phyloP scores from a whole-genome alignment of 176 grass and related monocot genomes.

The Oryza longistaminata region DNA sequence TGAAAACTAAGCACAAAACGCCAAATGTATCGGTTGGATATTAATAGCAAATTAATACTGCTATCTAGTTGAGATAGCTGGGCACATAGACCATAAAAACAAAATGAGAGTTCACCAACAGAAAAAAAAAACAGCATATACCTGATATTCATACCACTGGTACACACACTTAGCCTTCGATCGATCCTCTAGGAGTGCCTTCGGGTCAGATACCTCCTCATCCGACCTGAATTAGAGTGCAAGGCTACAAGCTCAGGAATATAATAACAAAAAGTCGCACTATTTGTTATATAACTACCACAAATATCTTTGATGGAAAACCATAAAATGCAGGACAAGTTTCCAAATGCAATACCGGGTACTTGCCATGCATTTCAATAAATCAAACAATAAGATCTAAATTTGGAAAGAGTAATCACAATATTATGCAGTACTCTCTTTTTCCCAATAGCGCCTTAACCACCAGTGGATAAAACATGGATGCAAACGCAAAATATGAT shows the following conservation, averaged over 20 bases:
- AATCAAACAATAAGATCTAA: neutral
- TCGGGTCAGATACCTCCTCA: constrained; percentile 76
- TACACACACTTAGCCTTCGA: constrained; percentile 78
- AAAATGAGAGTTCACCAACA: neutral
- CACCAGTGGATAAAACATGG: neutral
- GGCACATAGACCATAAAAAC: neutral
- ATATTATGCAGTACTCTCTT: neutral
- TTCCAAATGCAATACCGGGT: neutral
- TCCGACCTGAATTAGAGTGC: constrained; percentile 62
- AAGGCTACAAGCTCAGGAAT: neutral
- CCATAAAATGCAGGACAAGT: neutral
- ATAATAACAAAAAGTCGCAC: neutral
- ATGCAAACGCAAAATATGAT: neutral
- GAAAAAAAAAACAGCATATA: constrained; percentile 36
- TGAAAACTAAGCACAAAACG: constrained; percentile 18
- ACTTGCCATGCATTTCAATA: constrained; percentile 25
- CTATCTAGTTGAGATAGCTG: neutral
- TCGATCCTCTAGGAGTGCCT: constrained; percentile 66
- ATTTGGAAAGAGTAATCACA: neutral
- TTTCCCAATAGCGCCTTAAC: neutral
- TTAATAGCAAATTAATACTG: neutral
- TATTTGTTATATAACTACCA: neutral
- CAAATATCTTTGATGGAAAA: neutral
- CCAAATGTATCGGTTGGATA: neutral
- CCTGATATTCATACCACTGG: constrained; percentile 70